phyloP scores from a whole-genome alignment of 23 red algal species.

The Gracilaria vermiculophylla region DNA sequence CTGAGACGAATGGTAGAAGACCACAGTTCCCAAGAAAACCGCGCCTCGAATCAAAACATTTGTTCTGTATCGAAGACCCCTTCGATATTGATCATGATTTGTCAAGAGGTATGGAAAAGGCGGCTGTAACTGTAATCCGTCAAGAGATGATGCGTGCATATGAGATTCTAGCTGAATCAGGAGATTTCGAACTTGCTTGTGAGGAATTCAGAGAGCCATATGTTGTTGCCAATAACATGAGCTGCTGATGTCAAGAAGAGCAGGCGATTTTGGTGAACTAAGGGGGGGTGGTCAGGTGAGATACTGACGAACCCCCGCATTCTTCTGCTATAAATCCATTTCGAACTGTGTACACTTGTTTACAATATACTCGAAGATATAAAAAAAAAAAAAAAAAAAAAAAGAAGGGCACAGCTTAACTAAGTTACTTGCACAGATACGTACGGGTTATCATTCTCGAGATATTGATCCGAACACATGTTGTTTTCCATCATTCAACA shows the following conservation, averaged over 20 bases:
- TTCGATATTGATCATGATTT: conserved; percentile 98
- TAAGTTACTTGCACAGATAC: conserved; percentile 39
- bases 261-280: background rate
- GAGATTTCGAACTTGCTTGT: conserved; percentile 57
- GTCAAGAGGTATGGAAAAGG: conserved; percentile 78
- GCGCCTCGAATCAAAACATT: conserved; percentile 65
- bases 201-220: conserved; percentile 35
- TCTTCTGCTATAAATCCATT: background rate
- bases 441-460: background rate
- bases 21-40: conserved; percentile 45
- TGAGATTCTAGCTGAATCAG: conserved; percentile 72
- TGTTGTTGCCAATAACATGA: background rate
- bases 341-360: conserved; percentile 20
- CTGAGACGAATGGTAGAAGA: background rate
- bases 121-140: conserved; percentile 64
- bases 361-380: background rate
- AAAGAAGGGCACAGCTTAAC: conserved; percentile 12
- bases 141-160: conserved; percentile 94
- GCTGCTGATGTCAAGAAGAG: background rate
- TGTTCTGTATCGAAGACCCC: conserved; percentile 97
- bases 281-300: background rate
- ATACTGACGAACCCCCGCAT: background rate
- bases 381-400: too few species aligned
- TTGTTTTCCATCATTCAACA: background rate
- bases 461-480: background rate